phyloP scores from a whole-genome alignment of 305 asterid genomes.

The Solanum hybrid region DNA sequence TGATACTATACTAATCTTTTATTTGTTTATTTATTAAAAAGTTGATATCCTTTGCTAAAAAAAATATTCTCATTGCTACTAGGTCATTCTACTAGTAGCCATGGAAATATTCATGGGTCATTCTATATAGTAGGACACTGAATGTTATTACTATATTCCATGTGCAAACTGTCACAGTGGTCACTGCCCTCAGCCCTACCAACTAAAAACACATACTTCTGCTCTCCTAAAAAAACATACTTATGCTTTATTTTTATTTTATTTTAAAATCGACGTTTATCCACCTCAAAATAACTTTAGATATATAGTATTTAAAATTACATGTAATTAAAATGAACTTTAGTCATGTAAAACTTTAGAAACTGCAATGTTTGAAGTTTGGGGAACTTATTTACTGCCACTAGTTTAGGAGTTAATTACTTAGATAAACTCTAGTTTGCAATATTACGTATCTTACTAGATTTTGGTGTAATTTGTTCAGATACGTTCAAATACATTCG shows the following conservation, averaged over 20 bases:
- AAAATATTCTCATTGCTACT: not conserved
- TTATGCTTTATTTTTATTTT: not conserved
- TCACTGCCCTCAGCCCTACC: not conserved
- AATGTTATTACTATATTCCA: not conserved
- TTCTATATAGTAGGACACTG: no score
- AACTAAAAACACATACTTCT: not conserved
- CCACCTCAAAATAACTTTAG: not conserved
- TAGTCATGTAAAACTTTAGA: not conserved
- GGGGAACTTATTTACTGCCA: not conserved
- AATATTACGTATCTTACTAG: no score
- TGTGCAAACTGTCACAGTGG: not conserved
- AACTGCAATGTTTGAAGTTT: not conserved
- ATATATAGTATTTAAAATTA: not conserved
- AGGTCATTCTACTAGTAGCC: not conserved
- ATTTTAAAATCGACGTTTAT: not conserved
- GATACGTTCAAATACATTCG: no score
- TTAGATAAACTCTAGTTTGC: no score
- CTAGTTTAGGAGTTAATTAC: no score
- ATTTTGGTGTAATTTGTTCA: no score
- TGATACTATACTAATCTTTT: not conserved
- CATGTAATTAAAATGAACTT: not conserved
- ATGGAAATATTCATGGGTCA: not conserved
- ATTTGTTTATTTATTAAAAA: not conserved
- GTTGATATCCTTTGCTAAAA: not conserved
- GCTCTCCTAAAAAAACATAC: not conserved